These are phyloP conservation scores for Hortaea werneckii DNA, from an alignment of 2,329 filamentous ascomycete genomes.

Conservation along the genomic window DNA sequence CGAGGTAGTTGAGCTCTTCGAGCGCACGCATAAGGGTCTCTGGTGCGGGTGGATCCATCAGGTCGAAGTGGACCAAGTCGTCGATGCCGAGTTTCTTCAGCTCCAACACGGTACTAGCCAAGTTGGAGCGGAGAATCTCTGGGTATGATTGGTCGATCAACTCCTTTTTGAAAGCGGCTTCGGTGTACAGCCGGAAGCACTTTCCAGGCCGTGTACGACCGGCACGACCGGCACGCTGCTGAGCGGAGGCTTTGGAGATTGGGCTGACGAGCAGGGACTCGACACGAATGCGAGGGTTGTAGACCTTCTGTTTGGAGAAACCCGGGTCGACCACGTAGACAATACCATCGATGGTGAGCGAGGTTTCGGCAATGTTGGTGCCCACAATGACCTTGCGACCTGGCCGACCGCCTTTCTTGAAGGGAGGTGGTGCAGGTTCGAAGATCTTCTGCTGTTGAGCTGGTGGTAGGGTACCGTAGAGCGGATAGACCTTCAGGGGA, in stretches of 20 bases:
- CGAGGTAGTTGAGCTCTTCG: conserved; percentile 94
- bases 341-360: conserved; percentile 94
- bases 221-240: conserved; percentile 96
- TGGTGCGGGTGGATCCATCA: conserved; percentile 96
- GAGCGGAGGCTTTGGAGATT: conserved; percentile 93
- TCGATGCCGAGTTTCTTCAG: conserved; percentile 94
- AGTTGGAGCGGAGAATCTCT: conserved; percentile 87
- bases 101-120: conserved; percentile 89
- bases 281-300: conserved; percentile 92
- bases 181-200: conserved; percentile 94
- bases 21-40: conserved; percentile 97
- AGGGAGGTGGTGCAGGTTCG: conserved; percentile 68
- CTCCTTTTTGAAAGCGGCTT: conserved; percentile 92
- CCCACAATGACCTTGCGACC: conserved; percentile 92
- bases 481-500: conserved; percentile 78
- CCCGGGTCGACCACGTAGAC: conserved; percentile 99
- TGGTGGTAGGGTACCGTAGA: conserved; percentile 88
- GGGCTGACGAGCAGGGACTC: conserved; percentile 96
- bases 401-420: conserved; percentile 65
- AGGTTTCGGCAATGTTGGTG: conserved; percentile 97
- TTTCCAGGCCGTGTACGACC: conserved; percentile 98
- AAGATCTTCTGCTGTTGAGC: conserved; percentile 93
- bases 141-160: conserved; percentile 95
- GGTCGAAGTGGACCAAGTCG: conserved; percentile 93
- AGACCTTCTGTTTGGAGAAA: conserved; percentile 99